Evolutionary conservation across 768 basidiomycete genomes (phyloP).

Genomic region (Suillus clintonianus): DNA sequence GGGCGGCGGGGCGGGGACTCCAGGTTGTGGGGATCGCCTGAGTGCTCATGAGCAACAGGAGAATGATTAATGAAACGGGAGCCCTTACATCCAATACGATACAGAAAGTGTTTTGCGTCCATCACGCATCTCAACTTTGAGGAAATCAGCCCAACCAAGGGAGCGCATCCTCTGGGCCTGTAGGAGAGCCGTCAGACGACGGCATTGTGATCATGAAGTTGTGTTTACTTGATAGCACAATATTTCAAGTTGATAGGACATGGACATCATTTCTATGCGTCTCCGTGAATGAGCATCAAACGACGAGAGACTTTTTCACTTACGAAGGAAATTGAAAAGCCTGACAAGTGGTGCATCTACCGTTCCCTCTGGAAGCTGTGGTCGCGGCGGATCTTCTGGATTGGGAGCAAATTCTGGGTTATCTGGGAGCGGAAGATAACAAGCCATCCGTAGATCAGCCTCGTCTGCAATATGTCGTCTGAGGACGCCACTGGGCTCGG

Average conservation of each 20-base stretch:
- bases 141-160: conserved; percentile 83
- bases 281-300: neutral
- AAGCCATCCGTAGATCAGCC: conserved; percentile 66
- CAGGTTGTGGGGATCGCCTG: conserved; percentile 42
- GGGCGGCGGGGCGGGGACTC: conserved; percentile 26
- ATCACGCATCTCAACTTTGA: conserved; percentile 69
- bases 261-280: conserved; percentile 78
- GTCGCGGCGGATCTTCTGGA: conserved; percentile 41
- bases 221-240: conserved; percentile 69
- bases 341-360: conserved; percentile 85
- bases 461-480: conserved; percentile 73
- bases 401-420: conserved; percentile 43
- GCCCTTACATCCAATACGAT: conserved; percentile 85
- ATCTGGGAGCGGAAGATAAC: conserved; percentile 55
- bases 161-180: conserved; percentile 74
- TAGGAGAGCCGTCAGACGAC: conserved; percentile 1
- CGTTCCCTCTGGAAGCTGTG: conserved; percentile 57
- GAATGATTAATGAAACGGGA: neutral
- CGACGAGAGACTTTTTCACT: conserved; percentile 28
- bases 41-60: conserved; percentile 2
- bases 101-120: conserved; percentile 68
- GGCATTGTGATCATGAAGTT: neutral
- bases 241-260: conserved; percentile 92
- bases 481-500: conserved; percentile 59
- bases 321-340: conserved; percentile 87